Conservation (phyloP, 83 land plant species). For the Diphasiastrum complanatum region DNA sequence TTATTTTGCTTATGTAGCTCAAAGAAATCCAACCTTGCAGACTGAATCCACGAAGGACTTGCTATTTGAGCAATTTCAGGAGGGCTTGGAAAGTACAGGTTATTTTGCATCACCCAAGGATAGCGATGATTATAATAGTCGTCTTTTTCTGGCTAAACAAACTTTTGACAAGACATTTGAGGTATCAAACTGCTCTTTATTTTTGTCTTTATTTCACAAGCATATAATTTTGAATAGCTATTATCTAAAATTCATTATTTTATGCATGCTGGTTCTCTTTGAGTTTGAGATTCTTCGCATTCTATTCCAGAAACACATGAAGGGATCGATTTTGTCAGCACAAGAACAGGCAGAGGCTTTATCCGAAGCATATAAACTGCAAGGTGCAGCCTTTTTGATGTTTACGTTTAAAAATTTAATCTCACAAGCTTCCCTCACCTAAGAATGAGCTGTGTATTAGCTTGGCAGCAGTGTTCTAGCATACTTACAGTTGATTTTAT, state of each 20-base stretch:
- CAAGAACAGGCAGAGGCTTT: slow-evolving; percentile 4
- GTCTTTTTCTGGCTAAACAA: slow-evolving; percentile 3
- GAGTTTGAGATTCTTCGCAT: neutral
- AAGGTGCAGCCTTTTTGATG: slow-evolving; percentile 7
- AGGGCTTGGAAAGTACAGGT: slow-evolving; percentile 18
- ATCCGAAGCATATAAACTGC: slow-evolving; percentile 25
- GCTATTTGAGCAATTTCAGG: slow-evolving; percentile 11
- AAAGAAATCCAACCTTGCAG: too few species aligned
- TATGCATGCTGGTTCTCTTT: neutral
- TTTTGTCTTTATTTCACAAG: neutral
- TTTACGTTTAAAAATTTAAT: neutral
- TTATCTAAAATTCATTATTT: too few species aligned
- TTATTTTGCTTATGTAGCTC: too few species aligned
- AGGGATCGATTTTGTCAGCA: neutral
- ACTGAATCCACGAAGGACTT: too few species aligned
- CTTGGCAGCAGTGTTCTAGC: too few species aligned
- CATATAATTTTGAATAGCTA: too few species aligned
- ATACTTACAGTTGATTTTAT: too few species aligned
- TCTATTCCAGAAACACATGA: slow-evolving; percentile 1
- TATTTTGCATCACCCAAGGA: slow-evolving; percentile 8
- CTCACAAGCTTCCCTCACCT: neutral
- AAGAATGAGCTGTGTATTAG: too few species aligned
- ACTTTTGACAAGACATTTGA: slow-evolving; percentile 8
- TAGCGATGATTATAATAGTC: neutral
- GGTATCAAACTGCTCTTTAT: neutral